Base-by-base conservation (phyloP, 139 green algal species). In the Chlamydomonas incerta region DNA sequence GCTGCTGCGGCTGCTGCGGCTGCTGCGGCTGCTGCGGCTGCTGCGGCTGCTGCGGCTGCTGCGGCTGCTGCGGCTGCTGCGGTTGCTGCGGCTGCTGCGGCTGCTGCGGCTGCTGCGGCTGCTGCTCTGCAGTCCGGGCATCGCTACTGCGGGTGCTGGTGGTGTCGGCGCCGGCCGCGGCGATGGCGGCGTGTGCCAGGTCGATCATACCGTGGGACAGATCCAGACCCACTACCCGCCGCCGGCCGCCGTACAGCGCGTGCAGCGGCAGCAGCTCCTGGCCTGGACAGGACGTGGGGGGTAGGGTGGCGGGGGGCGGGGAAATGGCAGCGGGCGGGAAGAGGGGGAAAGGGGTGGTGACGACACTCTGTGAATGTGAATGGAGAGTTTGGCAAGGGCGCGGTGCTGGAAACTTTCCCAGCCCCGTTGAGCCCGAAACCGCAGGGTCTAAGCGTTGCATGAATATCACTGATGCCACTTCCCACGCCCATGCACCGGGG, bases 231-330 rank as follows among this genome's bases (percentile, higher is more conserved):
- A 69, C 23, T 23, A 86, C 80, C 5, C 50, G 31, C 52, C 80
- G 47, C 26, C 15, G 6, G 18, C 80, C 80, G 29, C 68, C 68
- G 55, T 70, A 77, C 33, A 52, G 26, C 3, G 46, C 6, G 72
- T 87, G 65, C 63, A 90, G 86, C n/a, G 41, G n/a, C 21, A 66
- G 46, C 34, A 82, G 74, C 63, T 88, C 83, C n/a, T 88, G 74
- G 50, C 72, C 74, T 88, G 73, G 5, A 50, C n/a, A n/a, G n/a
- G n/a, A n/a, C n/a, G n/a, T n/a, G n/a, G n/a, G n/a, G n/a, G 10
- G 55, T 28, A 28, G 21, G 3, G 4, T 34, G 9, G 72, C 17
- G 37, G 3, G 14, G 72, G 21, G 72, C 9, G 50, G 37, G 68
- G n/a, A 15, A 11, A 20, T 13, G 72, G 1, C 55, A 60, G 55